Evolutionary conservation across 1,284 basidiomycete species (phyloP), one percentile per base, ranked within the genome.

Genomic region (Volvariella surrecta): DNA sequence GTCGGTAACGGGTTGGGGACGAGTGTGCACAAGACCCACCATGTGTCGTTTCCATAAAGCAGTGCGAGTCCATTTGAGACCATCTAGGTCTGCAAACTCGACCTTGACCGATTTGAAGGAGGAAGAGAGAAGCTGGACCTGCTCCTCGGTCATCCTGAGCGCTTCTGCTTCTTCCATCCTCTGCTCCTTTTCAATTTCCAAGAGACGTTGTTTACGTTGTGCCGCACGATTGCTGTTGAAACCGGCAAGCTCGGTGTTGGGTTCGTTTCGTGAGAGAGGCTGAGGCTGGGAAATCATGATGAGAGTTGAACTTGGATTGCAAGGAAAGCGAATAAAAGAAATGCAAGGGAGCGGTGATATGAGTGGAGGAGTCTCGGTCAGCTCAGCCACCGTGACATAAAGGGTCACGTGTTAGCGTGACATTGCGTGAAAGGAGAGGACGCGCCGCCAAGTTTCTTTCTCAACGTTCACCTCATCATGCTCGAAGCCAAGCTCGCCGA

Each of bases 401-500:
- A 28, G 19, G 31, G 31, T 37, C 37, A 34, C 39, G 10, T 30
- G 37, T 31, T 30, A 43, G 37, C 31, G 30, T 42, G 41, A 42
- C 16, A 11, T 4, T 17, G 18, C n/a, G 31, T 16, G 13, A 28
- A 28, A 11, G 21, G 47, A 20, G 45, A 47, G 38, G 37, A 42
- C 50, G 45, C 46, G 37, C 10, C 46, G 48, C 48, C 40, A 37
- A 42, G 48, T 43, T 48, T 48, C 46, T 40, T 43, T 28, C 40
- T 47, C 18, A 24, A 37, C 31, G 28, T 30, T 35, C 32, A 34
- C 19, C 37, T 19, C 34, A 16, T 35, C 49, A 94, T 95, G 91
- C 76, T 94, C 52, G 91, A 94, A 82, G 91, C 91, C 16, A 86
- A 85, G 60, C 76, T 95, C 43, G 71, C 76, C 50, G 83, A 91